phyloP scores from a whole-genome alignment of 352 stramenopile species.

The Phytophthora parvispora region DNA sequence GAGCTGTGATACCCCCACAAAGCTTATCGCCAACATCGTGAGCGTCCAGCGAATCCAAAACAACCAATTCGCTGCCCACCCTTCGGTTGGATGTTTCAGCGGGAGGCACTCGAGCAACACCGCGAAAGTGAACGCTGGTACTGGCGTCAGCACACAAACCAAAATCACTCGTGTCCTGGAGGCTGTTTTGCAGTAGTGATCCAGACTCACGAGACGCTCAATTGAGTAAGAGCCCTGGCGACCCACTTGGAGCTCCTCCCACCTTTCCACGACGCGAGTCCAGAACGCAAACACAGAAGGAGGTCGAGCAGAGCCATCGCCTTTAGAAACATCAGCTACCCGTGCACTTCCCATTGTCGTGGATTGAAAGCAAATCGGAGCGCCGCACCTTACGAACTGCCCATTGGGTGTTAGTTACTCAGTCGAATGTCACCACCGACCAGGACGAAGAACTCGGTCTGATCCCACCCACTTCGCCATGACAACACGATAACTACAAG shows the following conservation, averaged over 20 bases:
- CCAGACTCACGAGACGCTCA: constrained; percentile 18
- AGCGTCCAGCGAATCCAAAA: constrained; percentile 17
- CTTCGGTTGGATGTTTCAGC: constrained; percentile 7
- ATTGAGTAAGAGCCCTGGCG: constrained; percentile 19
- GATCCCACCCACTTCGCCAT: neutral
- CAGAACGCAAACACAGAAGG: neutral
- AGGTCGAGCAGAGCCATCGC: neutral
- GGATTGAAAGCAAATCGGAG: neutral
- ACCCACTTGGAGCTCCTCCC: constrained; percentile 22
- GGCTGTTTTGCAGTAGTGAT: constrained; percentile 24
- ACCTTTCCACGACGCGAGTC: neutral
- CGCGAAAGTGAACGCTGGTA: constrained; percentile 4
- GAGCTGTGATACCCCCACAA: constrained; percentile 2
- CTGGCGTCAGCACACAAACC: constrained; percentile 17
- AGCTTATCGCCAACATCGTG: neutral
- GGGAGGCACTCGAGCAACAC: constrained; percentile 19
- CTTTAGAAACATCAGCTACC: neutral
- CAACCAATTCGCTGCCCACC: constrained; percentile 25
- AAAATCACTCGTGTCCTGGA: constrained; percentile 12
- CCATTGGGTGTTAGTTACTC: too few species aligned
- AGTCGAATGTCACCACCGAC: neutral
- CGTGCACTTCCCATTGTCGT: neutral
- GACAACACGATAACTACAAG: neutral
- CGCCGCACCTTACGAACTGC: neutral
- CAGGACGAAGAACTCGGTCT: neutral